These are phyloP conservation scores for Orbilia javanica DNA, from an alignment of 2,329 filamentous ascomycete species.

Conservation along the genomic window DNA sequence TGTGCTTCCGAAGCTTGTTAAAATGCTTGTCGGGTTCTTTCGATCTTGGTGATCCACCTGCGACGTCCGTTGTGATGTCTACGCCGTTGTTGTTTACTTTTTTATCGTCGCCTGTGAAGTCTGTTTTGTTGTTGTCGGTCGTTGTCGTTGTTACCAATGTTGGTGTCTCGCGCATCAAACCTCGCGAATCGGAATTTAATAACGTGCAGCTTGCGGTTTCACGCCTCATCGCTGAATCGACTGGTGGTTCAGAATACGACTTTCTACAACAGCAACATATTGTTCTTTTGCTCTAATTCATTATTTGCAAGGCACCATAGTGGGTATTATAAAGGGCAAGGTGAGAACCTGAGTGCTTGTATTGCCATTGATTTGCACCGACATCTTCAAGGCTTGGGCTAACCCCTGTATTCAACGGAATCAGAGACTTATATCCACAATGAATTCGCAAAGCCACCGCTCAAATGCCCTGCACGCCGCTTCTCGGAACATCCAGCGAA, in stretches of 20 bases:
- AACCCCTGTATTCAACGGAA: slow-evolving; percentile 3
- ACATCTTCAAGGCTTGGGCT: neutral
- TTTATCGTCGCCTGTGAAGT: neutral
- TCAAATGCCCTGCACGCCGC: neutral
- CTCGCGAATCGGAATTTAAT: slow-evolving; percentile 25
- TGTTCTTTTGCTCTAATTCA: neutral
- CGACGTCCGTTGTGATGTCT: neutral
- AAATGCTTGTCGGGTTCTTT: neutral
- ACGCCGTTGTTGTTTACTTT: slow-evolving; percentile 26
- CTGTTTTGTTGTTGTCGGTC: slow-evolving; percentile 27
- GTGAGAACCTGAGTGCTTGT: neutral
- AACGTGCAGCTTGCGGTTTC: neutral
- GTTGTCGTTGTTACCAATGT: slow-evolving; percentile 23
- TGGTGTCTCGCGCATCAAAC: slow-evolving; percentile 25
- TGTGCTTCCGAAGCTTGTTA: neutral
- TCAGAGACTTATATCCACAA: slow-evolving; percentile 1
- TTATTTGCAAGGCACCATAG: neutral
- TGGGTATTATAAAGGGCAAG: neutral
- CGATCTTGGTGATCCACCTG: neutral
- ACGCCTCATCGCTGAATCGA: slow-evolving; percentile 2
- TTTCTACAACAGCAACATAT: neutral
- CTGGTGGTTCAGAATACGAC: neutral
- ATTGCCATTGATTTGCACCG: neutral
- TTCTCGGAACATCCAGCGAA: neutral
- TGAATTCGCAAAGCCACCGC: slow-evolving; percentile 20